Conservation (phyloP, 2,329 filamentous ascomycete species). For the Onygena corvina region DNA sequence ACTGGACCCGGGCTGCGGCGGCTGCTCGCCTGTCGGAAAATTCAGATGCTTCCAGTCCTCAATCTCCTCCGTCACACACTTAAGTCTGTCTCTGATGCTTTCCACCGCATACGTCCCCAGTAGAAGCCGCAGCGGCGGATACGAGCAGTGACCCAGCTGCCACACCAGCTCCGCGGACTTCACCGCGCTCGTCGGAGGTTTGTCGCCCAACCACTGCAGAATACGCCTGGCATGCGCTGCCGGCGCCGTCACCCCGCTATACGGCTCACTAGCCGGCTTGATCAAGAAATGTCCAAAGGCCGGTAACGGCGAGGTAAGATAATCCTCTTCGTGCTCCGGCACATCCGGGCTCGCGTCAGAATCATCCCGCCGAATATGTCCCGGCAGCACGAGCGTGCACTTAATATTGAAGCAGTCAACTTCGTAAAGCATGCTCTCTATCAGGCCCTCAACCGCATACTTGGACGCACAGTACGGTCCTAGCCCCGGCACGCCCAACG, state of each 20-base stretch:
- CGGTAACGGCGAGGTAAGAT: conserved; percentile 46
- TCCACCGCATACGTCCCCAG: conserved; percentile 91
- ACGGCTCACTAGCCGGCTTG: conserved; percentile 71
- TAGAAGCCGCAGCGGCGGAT: conserved; percentile 74
- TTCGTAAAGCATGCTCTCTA: conserved; percentile 95
- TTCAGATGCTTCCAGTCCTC: conserved; percentile 87
- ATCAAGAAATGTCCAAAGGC: conserved; percentile 89
- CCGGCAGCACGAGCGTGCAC: conserved; percentile 83
- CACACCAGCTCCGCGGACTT: conserved; percentile 89
- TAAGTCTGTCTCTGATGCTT: conserved; percentile 78
- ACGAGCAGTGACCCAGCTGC: conserved; percentile 91
- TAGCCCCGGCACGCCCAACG: conserved; percentile 82
- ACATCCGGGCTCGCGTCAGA: conserved; percentile 17
- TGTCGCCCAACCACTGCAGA: conserved; percentile 86
- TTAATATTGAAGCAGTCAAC: conserved; percentile 86
- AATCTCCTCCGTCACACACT: conserved; percentile 86
- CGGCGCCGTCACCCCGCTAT: conserved; percentile 63
- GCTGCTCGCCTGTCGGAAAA: conserved; percentile 41
- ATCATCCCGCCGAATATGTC: conserved; percentile 77
- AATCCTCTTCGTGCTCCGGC: conserved; percentile 17
- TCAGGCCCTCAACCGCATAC: conserved; percentile 88
- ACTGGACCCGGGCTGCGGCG: conserved; percentile 4
- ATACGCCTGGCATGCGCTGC: conserved; percentile 81
- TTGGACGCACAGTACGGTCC: conserved; percentile 95
- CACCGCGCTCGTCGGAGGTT: conserved; percentile 82